phyloP scores from a whole-genome alignment of 768 basidiomycete species.

The Omphalotus guepiniiformis region DNA sequence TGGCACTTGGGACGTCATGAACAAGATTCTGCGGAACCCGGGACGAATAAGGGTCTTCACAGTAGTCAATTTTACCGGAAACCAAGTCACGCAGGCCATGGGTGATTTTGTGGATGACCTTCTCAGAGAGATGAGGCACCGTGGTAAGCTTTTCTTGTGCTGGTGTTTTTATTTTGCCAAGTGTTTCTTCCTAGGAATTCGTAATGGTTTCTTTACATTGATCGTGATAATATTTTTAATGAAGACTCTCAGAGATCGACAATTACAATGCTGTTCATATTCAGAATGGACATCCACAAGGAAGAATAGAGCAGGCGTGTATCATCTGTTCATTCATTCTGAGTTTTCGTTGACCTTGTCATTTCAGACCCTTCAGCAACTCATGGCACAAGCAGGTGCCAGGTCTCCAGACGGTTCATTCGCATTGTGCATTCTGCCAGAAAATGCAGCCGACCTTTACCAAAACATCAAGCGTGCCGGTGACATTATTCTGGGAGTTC shows the following conservation, averaged over 20 bases:
- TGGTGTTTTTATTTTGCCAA: background rate
- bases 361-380: conserved; percentile 14
- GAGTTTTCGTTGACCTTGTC: background rate
- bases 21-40: conserved; percentile 14
- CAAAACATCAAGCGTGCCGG: conserved; percentile 27
- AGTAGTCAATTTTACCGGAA: conserved; percentile 22
- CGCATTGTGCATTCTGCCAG: conserved; percentile 27
- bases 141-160: conserved; percentile 16
- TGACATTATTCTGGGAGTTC: conserved; percentile 48
- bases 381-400: no score
- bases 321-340: background rate
- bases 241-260: background rate
- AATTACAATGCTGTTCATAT: background rate
- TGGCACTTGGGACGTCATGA: conserved; percentile 30
- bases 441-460: conserved; percentile 25
- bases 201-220: background rate
- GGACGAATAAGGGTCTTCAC: conserved; percentile 14
- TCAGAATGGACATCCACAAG: background rate
- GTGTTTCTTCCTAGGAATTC: background rate
- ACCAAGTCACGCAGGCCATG: conserved; percentile 9
- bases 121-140: conserved; percentile 16
- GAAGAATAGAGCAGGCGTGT: background rate
- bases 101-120: conserved; percentile 19
- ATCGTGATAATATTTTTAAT: background rate
- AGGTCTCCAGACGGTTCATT: conserved; percentile 13